Conservation (phyloP, 2,329 filamentous ascomycete species). For the Pseudogymnoascus sp. region DNA sequence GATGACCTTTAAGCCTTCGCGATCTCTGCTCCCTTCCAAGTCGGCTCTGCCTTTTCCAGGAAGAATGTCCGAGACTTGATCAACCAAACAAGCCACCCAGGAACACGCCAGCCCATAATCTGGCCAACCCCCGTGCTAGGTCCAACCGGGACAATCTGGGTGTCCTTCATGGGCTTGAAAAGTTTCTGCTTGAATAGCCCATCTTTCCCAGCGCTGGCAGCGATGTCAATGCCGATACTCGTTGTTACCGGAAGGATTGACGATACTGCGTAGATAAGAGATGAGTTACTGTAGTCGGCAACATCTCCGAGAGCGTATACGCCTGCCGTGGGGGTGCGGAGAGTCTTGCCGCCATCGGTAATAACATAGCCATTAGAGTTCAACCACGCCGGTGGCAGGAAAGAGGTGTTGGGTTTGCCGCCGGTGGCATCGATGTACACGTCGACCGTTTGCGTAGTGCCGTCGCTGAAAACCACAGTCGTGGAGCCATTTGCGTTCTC, state of each 20-base stretch:
- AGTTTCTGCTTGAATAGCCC: slow-evolving; percentile 19
- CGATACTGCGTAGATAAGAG: slow-evolving; percentile 33
- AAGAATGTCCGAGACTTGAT: slow-evolving; percentile 33
- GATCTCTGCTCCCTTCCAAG: slow-evolving; percentile 10
- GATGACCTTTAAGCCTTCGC: slow-evolving; percentile 13
- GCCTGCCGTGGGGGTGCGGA: slow-evolving; percentile 39
- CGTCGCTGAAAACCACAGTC: slow-evolving; percentile 37
- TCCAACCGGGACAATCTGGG: slow-evolving; percentile 34
- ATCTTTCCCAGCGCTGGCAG: slow-evolving; percentile 4
- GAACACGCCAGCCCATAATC: slow-evolving; percentile 31
- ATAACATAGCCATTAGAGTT: slow-evolving; percentile 39
- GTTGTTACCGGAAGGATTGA: slow-evolving; percentile 34
- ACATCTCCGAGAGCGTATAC: slow-evolving; percentile 44
- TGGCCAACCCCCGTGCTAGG: slow-evolving; percentile 32
- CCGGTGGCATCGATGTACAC: slow-evolving; percentile 41
- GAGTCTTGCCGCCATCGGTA: slow-evolving; percentile 35
- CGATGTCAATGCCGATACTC: slow-evolving; percentile 42
- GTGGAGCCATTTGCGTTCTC: slow-evolving; percentile 26
- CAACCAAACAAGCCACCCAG: slow-evolving; percentile 31
- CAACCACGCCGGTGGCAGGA: slow-evolving; percentile 41
- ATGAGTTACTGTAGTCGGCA: slow-evolving; percentile 34
- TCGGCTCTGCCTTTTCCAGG: slow-evolving; percentile 22
- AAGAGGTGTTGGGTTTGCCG: slow-evolving; percentile 34
- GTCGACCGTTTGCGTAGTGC: slow-evolving; percentile 34
- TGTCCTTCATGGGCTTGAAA: slow-evolving; percentile 29